These are phyloP conservation scores for Lentinula aciculospora DNA, from an alignment of 768 basidiomycete genomes.

Conservation along the genomic window DNA sequence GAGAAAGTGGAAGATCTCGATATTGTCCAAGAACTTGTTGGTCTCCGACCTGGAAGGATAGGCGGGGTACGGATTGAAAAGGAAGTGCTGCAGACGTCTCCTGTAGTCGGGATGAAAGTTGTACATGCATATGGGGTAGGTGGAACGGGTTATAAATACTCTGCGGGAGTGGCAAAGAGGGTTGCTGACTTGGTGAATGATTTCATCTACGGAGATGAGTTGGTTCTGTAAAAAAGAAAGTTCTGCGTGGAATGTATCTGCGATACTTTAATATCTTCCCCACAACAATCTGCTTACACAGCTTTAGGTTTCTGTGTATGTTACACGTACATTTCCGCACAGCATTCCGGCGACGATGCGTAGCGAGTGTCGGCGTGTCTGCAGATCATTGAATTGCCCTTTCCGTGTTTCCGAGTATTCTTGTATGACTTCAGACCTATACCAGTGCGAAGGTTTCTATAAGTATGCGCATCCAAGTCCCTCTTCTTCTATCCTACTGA, in stretches of 20 bases:
- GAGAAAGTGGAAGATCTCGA: conserved; percentile 7
- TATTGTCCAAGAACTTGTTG: neutral
- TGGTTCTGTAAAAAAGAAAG: neutral
- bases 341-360: neutral
- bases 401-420: neutral
- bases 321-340: too few relatives aligned
- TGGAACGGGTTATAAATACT: conserved; percentile 6
- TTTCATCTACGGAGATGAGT: conserved; percentile 1
- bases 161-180: conserved; percentile 3
- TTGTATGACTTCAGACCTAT: neutral
- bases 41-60: conserved; percentile 2
- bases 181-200: conserved; percentile 1
- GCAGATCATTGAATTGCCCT: neutral
- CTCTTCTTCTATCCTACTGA: neutral
- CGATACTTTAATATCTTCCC: neutral
- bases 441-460: too few relatives aligned
- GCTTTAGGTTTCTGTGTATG: too few relatives aligned
- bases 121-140: conserved; percentile 9
- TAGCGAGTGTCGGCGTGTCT: neutral
- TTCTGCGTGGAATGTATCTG: too few relatives aligned
- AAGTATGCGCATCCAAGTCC: neutral
- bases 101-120: neutral
- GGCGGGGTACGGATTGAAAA: conserved; percentile 6
- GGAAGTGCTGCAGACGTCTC: neutral
- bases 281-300: too few relatives aligned